Evolutionary conservation across 2,329 filamentous ascomycete genomes (phyloP), one percentile per base, ranked within the genome.

Genomic region (Coniochaeta hoffmannii): DNA sequence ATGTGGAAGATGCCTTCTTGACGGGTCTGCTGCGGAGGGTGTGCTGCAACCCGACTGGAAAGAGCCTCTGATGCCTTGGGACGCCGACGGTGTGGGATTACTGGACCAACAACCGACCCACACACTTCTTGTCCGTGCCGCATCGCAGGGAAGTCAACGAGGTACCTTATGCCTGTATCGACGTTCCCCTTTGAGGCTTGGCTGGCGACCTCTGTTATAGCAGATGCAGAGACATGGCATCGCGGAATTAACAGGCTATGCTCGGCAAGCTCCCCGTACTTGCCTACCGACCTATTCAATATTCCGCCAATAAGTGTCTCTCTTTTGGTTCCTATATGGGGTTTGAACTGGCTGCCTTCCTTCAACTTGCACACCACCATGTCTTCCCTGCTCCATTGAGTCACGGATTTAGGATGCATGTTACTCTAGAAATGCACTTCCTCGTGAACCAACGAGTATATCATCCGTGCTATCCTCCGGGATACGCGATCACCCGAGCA

Each of bases 361-460:
- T 36, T 24, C 50, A 36, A 26, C 50, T 17, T 28, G 26, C 19
- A 17, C 32, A 52, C 30, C 34, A 36, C 31, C 30, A 22, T 11
- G 9, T 46, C 22, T 28, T 2, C 19, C 41, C 11, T 46, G 41
- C 24, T 19, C 41, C 41, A 4, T 52, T 52, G 50, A 52, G 31
- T 52, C 50, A 52, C 50, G 50, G 31, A 6, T n/a, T n/a, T 10
- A 52, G 50, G 35, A 36, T 52, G 50, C 17, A 36, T 9, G 49
- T 31, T 34, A 9, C 17, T 34, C 30, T 31, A 28, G 17, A 22
- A 34, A 17, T 32, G 50, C 50, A 36, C 31, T n/a, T 52, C 50
- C 15, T 46, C n/a, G 15, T 24, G 41, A 46, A 22, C 41, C 22
- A 9, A 5, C 41, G 14, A 28, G 24, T 46, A 52, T 52, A 52